Evolutionary conservation across 192 early-diverging fungal genomes (phyloP), one percentile per base, ranked within the genome.

Genomic region (Entrophospora sp.): DNA sequence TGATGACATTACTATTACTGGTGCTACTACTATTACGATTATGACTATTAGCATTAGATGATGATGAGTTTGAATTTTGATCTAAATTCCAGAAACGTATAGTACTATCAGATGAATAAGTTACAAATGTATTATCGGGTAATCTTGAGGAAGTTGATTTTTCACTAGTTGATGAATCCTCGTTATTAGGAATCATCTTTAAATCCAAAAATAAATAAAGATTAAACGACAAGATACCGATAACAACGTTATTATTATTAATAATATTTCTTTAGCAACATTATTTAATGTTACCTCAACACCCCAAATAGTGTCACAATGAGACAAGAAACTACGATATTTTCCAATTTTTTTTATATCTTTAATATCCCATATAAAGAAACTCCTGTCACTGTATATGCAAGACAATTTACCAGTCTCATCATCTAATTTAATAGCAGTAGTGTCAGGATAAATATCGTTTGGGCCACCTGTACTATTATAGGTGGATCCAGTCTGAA

Each of bases 81-180:
- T 87, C 84, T 37, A 89, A 53, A 51, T 87, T 86, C 90, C 90
- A 91, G 53, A 91, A 90, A n/a, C 84, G 75, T 38, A 89, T 79
- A 0, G 89, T 89, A 10, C 85, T 81, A 72, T 91, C 90, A 2
- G 84, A 83, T 1, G 87, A 89, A 44, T 84, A 86, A 14, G 90
- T 87, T 2, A 75, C 69, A 76, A 91, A 90, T 3, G 84, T 81
- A 58, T 84, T 73, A 43, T 75, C 70, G 7, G 83, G 81, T n/a
- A 81, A 71, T 13, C 4, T 27, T 40, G 8, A 31, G 3, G 55
- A 37, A 3, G 58, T 28, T 28, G 44, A 57, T 1, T n/a, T n/a
- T n/a, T n/a, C n/a, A n/a, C n/a, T n/a, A n/a, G n/a, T n/a, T n/a
- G n/a, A n/a, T n/a, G n/a, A n/a, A n/a, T n/a, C n/a, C n/a, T n/a